phyloP scores from a whole-genome alignment of 2,329 filamentous ascomycete genomes.

The Curvularia lunata region DNA sequence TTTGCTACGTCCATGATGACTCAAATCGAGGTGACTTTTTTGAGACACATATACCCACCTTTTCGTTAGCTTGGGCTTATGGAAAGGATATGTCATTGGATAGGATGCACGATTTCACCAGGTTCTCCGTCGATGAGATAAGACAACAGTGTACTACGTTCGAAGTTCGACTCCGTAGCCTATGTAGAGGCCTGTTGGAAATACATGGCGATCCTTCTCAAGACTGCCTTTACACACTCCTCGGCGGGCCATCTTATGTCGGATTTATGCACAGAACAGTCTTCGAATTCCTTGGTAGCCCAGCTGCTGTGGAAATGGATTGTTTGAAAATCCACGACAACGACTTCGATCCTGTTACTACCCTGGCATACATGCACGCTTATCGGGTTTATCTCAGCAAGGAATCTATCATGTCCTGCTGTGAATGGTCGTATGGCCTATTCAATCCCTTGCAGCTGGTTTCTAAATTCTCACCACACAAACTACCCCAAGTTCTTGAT shows the following conservation, averaged over 20 bases:
- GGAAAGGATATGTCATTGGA: not conserved
- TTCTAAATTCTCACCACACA: not conserved
- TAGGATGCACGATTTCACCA: not conserved
- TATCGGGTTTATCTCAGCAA: not conserved
- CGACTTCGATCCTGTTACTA: not conserved
- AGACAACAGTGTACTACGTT: not conserved
- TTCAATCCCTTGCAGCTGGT: too few relatives aligned
- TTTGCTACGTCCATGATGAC: not conserved
- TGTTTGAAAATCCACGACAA: not conserved
- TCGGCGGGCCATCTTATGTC: not conserved
- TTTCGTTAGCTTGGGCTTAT: not conserved
- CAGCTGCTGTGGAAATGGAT: not conserved
- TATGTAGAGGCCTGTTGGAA: slow-evolving; percentile 3
- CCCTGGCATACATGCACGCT: not conserved
- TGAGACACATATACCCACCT: not conserved
- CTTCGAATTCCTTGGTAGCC: not conserved
- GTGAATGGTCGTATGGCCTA: too few relatives aligned
- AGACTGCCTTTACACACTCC: too few relatives aligned
- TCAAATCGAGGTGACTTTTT: too few relatives aligned
- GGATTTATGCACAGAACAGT: slow-evolving; percentile 8
- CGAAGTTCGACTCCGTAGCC: slow-evolving; percentile 1
- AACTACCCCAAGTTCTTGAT: not conserved
- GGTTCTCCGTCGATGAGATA: not conserved
- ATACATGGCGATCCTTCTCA: not conserved
- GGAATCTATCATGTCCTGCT: too few relatives aligned